Evolutionary conservation across 495 filamentous ascomycete species (phyloP).

Genomic region (Chaetomium cochliodes): DNA sequence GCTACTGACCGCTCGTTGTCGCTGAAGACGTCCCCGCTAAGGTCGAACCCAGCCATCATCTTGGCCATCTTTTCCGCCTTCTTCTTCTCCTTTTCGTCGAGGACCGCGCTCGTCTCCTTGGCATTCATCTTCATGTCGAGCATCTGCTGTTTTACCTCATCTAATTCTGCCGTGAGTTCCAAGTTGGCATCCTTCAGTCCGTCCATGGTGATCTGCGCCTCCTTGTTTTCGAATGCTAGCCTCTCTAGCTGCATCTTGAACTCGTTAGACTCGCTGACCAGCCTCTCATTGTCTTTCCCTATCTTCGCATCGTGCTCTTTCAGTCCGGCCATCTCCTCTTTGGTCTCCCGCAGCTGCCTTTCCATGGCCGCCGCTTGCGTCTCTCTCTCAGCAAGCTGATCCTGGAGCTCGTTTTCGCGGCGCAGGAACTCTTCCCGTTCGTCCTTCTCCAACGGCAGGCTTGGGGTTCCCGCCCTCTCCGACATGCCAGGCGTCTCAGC

Average conservation of each 20-base stretch:
- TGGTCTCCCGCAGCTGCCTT: slow-evolving; percentile 71
- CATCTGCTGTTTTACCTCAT: slow-evolving; percentile 95
- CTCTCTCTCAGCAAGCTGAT: slow-evolving; percentile 92
- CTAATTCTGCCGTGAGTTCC: slow-evolving; percentile 85
- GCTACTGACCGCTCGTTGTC: slow-evolving; percentile 84
- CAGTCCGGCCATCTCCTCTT: slow-evolving; percentile 75
- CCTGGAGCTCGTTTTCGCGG: slow-evolving; percentile 94
- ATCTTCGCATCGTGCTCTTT: slow-evolving; percentile 80
- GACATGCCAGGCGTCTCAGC: slow-evolving; percentile 63
- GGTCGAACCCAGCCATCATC: slow-evolving; percentile 99
- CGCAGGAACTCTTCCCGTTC: slow-evolving; percentile 94
- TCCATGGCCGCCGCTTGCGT: slow-evolving; percentile 74
- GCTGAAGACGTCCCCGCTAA: slow-evolving; percentile 84
- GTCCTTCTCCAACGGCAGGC: slow-evolving; percentile 87
- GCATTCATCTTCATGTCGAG: slow-evolving; percentile 93
- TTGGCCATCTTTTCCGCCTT: slow-evolving; percentile 99
- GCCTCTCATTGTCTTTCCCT: slow-evolving; percentile 81
- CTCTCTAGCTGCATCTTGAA: slow-evolving; percentile 94
- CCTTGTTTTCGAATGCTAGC: slow-evolving; percentile 92
- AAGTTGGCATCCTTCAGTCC: slow-evolving; percentile 91
- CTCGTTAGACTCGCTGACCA: slow-evolving; percentile 82
- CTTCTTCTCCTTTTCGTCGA: slow-evolving; percentile 97
- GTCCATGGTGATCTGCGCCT: slow-evolving; percentile 96
- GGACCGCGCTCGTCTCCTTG: slow-evolving; percentile 80
- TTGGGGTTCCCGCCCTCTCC: slow-evolving; percentile 83